phyloP scores from a whole-genome alignment of 768 basidiomycete genomes.

The Cyclocybe cylindracea region DNA sequence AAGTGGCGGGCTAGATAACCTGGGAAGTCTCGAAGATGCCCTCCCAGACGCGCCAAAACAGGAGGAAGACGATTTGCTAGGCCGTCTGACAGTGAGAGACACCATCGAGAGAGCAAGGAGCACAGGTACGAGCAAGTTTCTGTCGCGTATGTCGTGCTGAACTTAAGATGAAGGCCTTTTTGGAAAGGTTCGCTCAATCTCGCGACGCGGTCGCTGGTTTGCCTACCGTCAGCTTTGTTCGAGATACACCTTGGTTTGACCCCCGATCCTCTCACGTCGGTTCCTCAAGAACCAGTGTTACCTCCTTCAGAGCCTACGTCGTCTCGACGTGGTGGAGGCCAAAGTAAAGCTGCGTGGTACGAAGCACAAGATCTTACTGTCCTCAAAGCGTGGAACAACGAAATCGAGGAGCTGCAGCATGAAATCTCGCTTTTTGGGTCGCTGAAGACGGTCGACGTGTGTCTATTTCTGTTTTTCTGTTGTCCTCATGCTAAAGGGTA shows the following conservation, averaged over 20 bases:
- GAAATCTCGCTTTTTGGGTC: slow-evolving; percentile 87
- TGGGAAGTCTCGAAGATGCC: slow-evolving; percentile 51
- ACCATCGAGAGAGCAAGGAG: slow-evolving; percentile 77
- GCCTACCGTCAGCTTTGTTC: slow-evolving; percentile 77
- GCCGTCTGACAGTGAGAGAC: slow-evolving; percentile 69
- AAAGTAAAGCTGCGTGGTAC: slow-evolving; percentile 67
- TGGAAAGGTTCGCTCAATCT: slow-evolving; percentile 72
- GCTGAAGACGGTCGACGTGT: slow-evolving; percentile 75
- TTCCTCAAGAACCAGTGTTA: slow-evolving; percentile 59
- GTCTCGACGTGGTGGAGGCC: slow-evolving; percentile 39
- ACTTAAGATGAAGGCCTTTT: slow-evolving; percentile 47
- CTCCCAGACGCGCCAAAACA: slow-evolving; percentile 34
- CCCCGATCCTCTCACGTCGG: slow-evolving; percentile 67
- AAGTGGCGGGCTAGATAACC: slow-evolving; percentile 25
- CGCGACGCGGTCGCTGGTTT: slow-evolving; percentile 68
- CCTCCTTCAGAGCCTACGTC: slow-evolving; percentile 36
- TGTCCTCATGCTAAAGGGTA: slow-evolving; percentile 7
- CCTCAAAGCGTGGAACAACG: slow-evolving; percentile 80
- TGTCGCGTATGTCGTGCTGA: slow-evolving; percentile 32
- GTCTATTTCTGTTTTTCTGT: slow-evolving; percentile 23
- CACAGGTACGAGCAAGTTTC: slow-evolving; percentile 57
- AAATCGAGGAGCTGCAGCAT: slow-evolving; percentile 75
- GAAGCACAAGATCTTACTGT: slow-evolving; percentile 78
- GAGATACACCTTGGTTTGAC: slow-evolving; percentile 78
- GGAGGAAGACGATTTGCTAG: slow-evolving; percentile 56